Evolutionary conservation across 1,139 yeast genomes (phyloP), one percentile per base, ranked within the genome.

Genomic region (Entelexis sorbosivorans): DNA sequence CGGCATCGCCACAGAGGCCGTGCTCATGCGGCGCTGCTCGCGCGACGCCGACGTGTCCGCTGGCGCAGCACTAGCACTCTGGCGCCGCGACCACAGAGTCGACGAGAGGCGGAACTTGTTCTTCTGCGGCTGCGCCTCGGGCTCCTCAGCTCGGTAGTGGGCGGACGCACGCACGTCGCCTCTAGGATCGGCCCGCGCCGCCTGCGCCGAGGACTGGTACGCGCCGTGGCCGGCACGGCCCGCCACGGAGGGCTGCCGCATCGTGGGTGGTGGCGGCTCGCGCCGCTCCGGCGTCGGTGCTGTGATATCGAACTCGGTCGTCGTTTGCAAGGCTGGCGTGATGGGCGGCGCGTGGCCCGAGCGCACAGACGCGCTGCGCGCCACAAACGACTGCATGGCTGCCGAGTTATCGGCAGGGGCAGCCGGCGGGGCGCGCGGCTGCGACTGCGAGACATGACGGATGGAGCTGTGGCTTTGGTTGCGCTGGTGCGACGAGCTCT

Each of bases 41-140:
- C 33, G 43, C 43, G 43, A 16, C 31, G 13, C 4, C 43, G 38
- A 19, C 16, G 32, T 26, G n/a, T 39, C 43, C 8, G 38, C 38
- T 6, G 38, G 22, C 9, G 24, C 38, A 4, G 33, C 22, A 3
- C 20, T 24, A 5, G 29, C 39, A 17, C 35, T 38, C n/a, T 44
- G 19, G 16, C 44, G 16, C 33, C 54, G 48, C 14, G 50, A 13
- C 51, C 51, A 52, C 16, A 50, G 19, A 6, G 47, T 50, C 9
- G 54, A 38, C 11, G 55, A 52, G 26, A 50, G 47, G 5, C 55
- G 51, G 47, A 51, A 51, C 38, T 38, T 42, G 29, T 42, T 42
- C 16, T 42, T 42, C 45, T 42, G 45, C 19, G 45, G 33, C 32
- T 14, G 16, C n/a, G 44, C 7, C 9, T 11, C 44, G 14, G 22